These are phyloP conservation scores for Scytalidium lignicola DNA, from an alignment of 2,329 filamentous ascomycete genomes.

Conservation along the genomic window DNA sequence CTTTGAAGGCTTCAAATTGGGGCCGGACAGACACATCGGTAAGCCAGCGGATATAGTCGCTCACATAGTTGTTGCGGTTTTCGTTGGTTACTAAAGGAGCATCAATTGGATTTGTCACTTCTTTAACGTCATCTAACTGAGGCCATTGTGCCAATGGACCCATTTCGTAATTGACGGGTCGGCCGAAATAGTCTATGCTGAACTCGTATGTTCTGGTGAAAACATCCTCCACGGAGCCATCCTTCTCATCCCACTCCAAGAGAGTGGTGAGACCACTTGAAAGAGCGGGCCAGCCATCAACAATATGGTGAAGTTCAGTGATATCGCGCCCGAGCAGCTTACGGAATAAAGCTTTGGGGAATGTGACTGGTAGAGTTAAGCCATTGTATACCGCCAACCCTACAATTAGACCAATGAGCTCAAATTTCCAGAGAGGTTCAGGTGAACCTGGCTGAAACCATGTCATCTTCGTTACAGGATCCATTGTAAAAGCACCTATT, in stretches of 20 bases:
- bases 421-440: conserved; percentile 84
- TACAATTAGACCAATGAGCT: conserved; percentile 81
- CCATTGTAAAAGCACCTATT: conserved; percentile 68
- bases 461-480: conserved; percentile 69
- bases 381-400: conserved; percentile 92
- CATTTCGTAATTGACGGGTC: conserved; percentile 55
- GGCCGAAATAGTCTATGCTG: conserved; percentile 56
- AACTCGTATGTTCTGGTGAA: conserved; percentile 87
- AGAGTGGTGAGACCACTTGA: conserved; percentile 68
- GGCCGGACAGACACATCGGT: conserved; percentile 70
- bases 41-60: conserved; percentile 80
- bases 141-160: conserved; percentile 41
- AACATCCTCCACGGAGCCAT: conserved; percentile 74
- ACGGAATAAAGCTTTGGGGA: conserved; percentile 79
- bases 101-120: conserved; percentile 34
- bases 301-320: conserved; percentile 68
- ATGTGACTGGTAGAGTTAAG: conserved; percentile 82
- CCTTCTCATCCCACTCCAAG: conserved; percentile 67
- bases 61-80: conserved; percentile 74
- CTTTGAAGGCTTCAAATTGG: conserved; percentile 75
- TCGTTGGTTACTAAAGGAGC: conserved; percentile 72
- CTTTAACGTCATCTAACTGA: conserved; percentile 36
- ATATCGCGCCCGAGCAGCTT: conserved; percentile 69
- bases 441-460: conserved; percentile 84
- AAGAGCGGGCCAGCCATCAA: conserved; percentile 82